Evolutionary conservation across 2,329 filamentous ascomycete species (phyloP), one percentile per base, ranked within the genome.

Genomic region (Didymosphaeria variabile): DNA sequence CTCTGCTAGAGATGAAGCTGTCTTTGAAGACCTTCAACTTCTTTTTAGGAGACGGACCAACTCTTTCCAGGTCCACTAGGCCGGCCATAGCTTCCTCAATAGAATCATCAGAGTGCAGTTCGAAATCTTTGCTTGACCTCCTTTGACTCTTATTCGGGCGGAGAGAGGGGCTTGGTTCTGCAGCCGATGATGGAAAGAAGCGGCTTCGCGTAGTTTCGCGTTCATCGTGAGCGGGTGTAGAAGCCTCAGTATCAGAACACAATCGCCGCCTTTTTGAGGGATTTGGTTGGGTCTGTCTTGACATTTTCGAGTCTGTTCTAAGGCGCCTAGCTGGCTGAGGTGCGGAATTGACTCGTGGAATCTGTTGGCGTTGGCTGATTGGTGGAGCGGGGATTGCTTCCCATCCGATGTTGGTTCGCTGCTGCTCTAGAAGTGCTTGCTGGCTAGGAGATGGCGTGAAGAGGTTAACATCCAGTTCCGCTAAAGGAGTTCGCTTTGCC

Each of bases 401-500:
- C 88, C 87, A 90, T 13, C 85, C 83, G 23, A 73, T 80, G 45
- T 79, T 82, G 17, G 67, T 70, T 53, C 79, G 78, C 70, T 88
- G 84, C 45, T 83, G 79, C 61, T 86, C 80, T 26, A 91, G 76
- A 12, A 89, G 74, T 29, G 81, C 80, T 72, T 87, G 86, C 70
- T 91, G 89, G 67, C 84, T 89, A 21, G 88, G 88, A 9, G 89
- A 90, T 23, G 86, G 87, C 0, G 86, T 88, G 71, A 91, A 88
- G 62, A 81, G 84, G 70, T 91, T 91, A 0, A 87, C 86, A 72
- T 91, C 88, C 23, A 91, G 79, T 72, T 91, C 89, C 21, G 86
- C 87, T 59, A 91, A 80, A 12, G 89, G 89, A 36, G 82, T 84
- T 3, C 89, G 85, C 68, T 84, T 87, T 8, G 86, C 80, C 60